Conservation (phyloP, 495 filamentous ascomycete genomes). For the Talaromyces trachyspermus region DNA sequence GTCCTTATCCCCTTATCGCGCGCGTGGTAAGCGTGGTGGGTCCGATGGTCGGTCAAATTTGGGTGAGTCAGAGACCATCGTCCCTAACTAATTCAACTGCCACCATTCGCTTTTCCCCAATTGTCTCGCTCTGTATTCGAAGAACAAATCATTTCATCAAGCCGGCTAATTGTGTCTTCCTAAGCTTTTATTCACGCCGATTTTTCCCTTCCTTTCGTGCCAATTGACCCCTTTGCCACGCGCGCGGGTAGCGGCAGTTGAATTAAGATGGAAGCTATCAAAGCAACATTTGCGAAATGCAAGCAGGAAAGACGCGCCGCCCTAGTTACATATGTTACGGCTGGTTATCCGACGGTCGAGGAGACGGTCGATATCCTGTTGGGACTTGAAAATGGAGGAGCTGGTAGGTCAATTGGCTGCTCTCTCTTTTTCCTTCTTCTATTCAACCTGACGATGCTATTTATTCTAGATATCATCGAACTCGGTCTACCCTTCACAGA, state of each 20-base stretch:
- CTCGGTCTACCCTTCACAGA: constrained; percentile 90
- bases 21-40: no score
- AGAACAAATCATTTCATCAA: no score
- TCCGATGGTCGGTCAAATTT: no score
- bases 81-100: no score
- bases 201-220: not conserved
- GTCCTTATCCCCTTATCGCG: no score
- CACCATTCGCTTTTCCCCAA: no score
- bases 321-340: constrained; percentile 92
- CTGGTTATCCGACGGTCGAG: constrained; percentile 80
- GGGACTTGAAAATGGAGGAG: constrained; percentile 86
- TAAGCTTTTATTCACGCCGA: constrained; percentile 1
- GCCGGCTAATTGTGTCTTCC: not conserved
- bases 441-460: not conserved
- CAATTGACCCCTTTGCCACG: constrained; percentile 15
- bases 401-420: constrained; percentile 49
- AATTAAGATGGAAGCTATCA: constrained; percentile 65
- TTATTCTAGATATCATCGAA: constrained; percentile 34
- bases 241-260: constrained; percentile 1
- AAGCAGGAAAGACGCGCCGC: constrained; percentile 62
- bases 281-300: constrained; percentile 80
- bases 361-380: constrained; percentile 78
- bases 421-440: not conserved
- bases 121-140: no score
- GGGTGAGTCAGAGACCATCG: no score